phyloP scores from a whole-genome alignment of 2,329 filamentous ascomycete genomes.

The Madurella fahalii region DNA sequence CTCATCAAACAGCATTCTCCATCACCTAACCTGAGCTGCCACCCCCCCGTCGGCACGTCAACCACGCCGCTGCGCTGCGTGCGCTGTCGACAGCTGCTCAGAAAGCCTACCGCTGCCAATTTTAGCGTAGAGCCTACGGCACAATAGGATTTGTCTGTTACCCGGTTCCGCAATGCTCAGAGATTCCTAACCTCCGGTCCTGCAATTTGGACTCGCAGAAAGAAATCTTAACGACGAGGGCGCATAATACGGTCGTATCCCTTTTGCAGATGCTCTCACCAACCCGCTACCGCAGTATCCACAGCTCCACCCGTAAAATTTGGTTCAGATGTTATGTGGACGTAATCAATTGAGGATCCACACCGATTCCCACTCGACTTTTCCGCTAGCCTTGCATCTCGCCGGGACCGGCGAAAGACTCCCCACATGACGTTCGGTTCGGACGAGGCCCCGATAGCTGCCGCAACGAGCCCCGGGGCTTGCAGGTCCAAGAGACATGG shows the following conservation, averaged over 20 bases:
- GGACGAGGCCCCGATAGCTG: neutral
- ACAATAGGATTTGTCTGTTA: neutral
- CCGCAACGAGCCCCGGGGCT: too few species aligned
- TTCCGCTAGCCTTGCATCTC: neutral
- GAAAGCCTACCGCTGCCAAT: neutral
- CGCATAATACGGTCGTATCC: neutral
- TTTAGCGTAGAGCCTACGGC: neutral
- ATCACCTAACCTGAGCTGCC: neutral
- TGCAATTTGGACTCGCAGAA: slow-evolving; percentile 6
- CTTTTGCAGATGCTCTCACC: neutral
- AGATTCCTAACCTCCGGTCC: neutral
- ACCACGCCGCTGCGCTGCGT: neutral
- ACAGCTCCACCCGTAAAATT: slow-evolving; percentile 24
- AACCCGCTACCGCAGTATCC: slow-evolving; percentile 1
- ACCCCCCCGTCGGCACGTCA: neutral
- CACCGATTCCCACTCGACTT: neutral
- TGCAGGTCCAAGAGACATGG: too few species aligned
- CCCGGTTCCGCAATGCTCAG: neutral
- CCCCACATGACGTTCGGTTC: slow-evolving; percentile 14
- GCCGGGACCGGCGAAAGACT: neutral
- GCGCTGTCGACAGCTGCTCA: neutral
- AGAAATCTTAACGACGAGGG: slow-evolving; percentile 1
- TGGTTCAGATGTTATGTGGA: slow-evolving; percentile 19
- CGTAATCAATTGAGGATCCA: slow-evolving; percentile 21
- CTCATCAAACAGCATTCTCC: slow-evolving; percentile 12